Conservation (phyloP, 352 stramenopile species). For the Globisporangium apiculatum region DNA sequence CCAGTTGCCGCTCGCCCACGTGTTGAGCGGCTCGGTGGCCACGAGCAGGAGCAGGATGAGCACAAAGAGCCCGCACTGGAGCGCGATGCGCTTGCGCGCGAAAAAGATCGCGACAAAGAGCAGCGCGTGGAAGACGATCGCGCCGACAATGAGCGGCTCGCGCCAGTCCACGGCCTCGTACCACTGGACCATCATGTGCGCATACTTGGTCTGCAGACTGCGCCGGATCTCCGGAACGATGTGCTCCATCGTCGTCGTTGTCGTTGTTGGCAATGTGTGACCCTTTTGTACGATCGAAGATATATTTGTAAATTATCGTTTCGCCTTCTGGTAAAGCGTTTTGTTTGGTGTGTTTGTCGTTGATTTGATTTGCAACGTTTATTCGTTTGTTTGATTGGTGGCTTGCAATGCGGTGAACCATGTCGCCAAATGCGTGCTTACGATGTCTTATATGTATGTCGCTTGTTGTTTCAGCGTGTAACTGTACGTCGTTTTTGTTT, state of each 20-base stretch:
- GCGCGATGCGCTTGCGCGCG: constrained; percentile 40
- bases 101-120: constrained; percentile 51
- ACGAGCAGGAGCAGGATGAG: constrained; percentile 51
- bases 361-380: too few species aligned
- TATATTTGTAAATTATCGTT: too few species aligned
- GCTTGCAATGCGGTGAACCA: too few species aligned
- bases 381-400: too few species aligned
- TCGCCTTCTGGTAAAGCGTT: too few species aligned
- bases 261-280: too few species aligned
- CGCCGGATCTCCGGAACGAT: constrained; percentile 56
- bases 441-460: too few species aligned
- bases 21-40: constrained; percentile 58
- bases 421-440: too few species aligned
- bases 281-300: too few species aligned
- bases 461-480: too few species aligned
- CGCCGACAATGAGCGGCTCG: constrained; percentile 60
- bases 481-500: too few species aligned
- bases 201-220: constrained; percentile 65
- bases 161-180: constrained; percentile 80
- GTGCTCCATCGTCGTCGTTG: constrained; percentile 31
- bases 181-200: constrained; percentile 69
- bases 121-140: constrained; percentile 44
- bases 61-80: constrained; percentile 61
- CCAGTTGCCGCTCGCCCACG: constrained; percentile 56
- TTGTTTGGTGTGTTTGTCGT: too few species aligned